A percentile compares a stretch with the other conserved stretches of the same genome.
Conservation (phyloP, 1,139 yeast genomes). For the Hemisphaericaspora xylofermentans region DNA sequence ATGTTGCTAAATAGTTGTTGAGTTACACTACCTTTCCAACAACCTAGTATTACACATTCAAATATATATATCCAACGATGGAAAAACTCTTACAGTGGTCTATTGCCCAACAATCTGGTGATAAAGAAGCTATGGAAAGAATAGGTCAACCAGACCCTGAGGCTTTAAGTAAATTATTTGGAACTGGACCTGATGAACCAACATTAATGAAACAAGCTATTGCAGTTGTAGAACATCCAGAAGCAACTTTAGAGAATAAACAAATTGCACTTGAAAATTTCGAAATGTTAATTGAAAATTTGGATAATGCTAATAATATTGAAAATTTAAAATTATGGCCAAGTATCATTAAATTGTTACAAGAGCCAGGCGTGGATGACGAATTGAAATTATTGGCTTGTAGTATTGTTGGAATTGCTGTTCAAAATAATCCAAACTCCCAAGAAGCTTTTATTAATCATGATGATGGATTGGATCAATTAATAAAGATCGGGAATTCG, state of each 20-base stretch:
- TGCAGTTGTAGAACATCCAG: slow-evolving; percentile 59
- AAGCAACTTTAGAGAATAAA: slow-evolving; percentile 60
- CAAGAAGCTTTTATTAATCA: slow-evolving; percentile 64
- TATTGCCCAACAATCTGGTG: slow-evolving; percentile 71
- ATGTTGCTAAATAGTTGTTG: too few species aligned
- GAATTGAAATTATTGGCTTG: slow-evolving; percentile 59
- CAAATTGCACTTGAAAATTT: slow-evolving; percentile 84
- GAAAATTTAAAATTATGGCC: slow-evolving; percentile 84
- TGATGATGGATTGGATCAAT: slow-evolving; percentile 45
- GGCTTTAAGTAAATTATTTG: slow-evolving; percentile 73
- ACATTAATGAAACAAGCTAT: slow-evolving; percentile 78
- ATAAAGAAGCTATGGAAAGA: slow-evolving; percentile 58
- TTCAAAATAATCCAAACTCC: slow-evolving; percentile 79
- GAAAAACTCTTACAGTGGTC: slow-evolving; percentile 93
- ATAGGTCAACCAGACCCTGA: slow-evolving; percentile 77
- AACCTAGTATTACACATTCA: not conserved
- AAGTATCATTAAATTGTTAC: slow-evolving; percentile 52
- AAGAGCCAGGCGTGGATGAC: slow-evolving; percentile 35
- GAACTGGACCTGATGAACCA: slow-evolving; percentile 76
- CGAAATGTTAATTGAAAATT: slow-evolving; percentile 89
- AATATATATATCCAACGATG: slow-evolving; percentile 42
- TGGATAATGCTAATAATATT: slow-evolving; percentile 93
- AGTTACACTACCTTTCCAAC: too few species aligned
- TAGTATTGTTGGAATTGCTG: slow-evolving; percentile 85
- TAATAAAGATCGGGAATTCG: slow-evolving; percentile 38